Conservation (phyloP, 352 stramenopile genomes). For the Achlya hypogyna region DNA sequence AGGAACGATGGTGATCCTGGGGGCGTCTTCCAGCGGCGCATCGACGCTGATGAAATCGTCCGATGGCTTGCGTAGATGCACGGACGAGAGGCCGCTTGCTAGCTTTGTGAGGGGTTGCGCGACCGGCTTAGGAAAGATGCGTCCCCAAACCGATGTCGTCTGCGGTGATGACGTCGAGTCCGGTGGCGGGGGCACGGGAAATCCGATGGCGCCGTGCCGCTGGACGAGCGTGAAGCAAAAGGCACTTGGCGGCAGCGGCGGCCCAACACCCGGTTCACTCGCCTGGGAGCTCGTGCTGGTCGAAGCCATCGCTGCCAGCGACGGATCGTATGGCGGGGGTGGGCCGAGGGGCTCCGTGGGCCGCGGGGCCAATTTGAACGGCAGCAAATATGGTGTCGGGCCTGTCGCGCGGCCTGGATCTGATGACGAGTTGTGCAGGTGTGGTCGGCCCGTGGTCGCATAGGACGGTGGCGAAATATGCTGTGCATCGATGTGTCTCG, state of each 20-base stretch:
- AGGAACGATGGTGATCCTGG: neutral
- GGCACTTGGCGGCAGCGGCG: neutral
- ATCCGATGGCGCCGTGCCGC: conserved; percentile 14
- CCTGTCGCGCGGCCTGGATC: neutral
- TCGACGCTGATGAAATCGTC: neutral
- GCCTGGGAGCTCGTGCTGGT: neutral
- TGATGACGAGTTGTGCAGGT: no score
- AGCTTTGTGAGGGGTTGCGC: no score
- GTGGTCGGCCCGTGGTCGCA: no score
- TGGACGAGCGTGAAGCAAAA: conserved; percentile 3
- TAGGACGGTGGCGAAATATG: no score
- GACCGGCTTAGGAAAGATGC: neutral
- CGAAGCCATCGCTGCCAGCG: neutral
- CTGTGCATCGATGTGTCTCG: no score
- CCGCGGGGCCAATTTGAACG: neutral
- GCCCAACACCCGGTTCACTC: neutral
- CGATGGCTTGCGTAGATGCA: neutral
- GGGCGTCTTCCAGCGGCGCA: neutral
- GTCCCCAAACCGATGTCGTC: neutral
- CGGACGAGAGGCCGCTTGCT: no score
- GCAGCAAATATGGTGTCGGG: neutral
- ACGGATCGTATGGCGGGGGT: neutral
- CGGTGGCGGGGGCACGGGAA: conserved; percentile 8
- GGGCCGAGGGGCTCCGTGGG: neutral
- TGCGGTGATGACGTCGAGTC: neutral